Evolutionary conservation across 2,329 filamentous ascomycete genomes (phyloP).

Genomic region (Epichloe bromicola): DNA sequence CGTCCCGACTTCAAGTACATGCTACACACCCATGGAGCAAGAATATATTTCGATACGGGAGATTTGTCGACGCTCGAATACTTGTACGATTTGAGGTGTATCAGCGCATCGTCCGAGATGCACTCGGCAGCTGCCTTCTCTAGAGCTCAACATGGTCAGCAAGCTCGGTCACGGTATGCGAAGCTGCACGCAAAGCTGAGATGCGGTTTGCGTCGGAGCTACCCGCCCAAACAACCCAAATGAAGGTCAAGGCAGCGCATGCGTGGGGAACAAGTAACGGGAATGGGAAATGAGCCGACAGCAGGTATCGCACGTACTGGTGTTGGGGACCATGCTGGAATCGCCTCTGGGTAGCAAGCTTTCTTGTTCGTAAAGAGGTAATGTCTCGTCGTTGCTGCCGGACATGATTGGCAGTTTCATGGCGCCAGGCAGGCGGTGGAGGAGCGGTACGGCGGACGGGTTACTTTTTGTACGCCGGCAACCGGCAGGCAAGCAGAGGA

Average conservation of each 20-base stretch:
- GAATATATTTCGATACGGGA: conserved; percentile 81
- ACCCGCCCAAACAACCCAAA: background rate
- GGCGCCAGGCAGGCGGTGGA: conserved; percentile 10
- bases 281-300: background rate
- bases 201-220: background rate
- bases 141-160: conserved; percentile 8
- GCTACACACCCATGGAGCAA: conserved; percentile 78
- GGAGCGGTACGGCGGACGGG: background rate
- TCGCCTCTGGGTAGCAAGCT: conserved; percentile 12
- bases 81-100: conserved; percentile 90
- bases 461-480: background rate
- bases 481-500: background rate
- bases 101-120: conserved; percentile 79
- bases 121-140: conserved; percentile 50
- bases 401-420: conserved; percentile 15
- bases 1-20: background rate
- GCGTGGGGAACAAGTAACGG: background rate
- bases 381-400: conserved; percentile 18
- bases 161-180: background rate
- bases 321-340: conserved; percentile 22
- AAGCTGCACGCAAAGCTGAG: background rate
- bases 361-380: conserved; percentile 19
- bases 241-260: background rate
- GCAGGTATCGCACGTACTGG: conserved; percentile 15
- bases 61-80: conserved; percentile 97